phyloP scores from a whole-genome alignment of 208 protist species.

The Crithidia bombi region DNA sequence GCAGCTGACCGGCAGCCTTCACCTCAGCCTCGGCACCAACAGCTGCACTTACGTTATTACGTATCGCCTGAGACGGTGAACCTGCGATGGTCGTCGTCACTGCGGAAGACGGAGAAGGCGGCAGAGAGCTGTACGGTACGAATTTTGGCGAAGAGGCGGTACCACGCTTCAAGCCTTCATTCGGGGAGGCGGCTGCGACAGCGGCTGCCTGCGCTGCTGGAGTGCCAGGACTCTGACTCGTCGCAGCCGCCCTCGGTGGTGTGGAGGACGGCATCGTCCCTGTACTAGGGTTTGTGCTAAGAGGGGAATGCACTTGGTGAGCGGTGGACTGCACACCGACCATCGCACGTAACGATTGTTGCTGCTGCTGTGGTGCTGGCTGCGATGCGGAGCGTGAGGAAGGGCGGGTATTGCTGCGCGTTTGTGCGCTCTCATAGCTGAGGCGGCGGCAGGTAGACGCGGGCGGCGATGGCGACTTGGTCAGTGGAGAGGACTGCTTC shows the following conservation, averaged over 20 bases:
- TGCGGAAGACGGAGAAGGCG: neutral
- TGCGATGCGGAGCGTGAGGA: slow-evolving; percentile 9
- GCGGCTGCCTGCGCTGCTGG: neutral
- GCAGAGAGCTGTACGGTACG: slow-evolving; percentile 4
- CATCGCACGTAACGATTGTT: neutral
- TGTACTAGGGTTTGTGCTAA: neutral
- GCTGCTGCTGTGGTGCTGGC: neutral
- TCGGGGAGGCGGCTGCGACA: neutral
- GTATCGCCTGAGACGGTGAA: too few species aligned
- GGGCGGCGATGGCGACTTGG: slow-evolving; percentile 30
- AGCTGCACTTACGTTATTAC: too few species aligned
- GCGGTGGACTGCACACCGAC: neutral
- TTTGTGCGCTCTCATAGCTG: slow-evolving; percentile 33
- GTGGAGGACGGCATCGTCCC: neutral
- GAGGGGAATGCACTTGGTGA: neutral
- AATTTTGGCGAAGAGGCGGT: neutral
- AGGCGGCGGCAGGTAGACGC: slow-evolving; percentile 31
- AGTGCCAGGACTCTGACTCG: neutral
- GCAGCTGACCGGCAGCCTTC: neutral
- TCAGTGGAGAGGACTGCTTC: neutral
- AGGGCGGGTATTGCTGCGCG: slow-evolving; percentile 16
- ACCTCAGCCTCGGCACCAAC: neutral
- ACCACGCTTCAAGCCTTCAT: neutral
- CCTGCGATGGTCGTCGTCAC: neutral
- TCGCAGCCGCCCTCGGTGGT: neutral